Evolutionary conservation across 352 stramenopile genomes (phyloP).

Genomic region (Pythium rishiriense): DNA sequence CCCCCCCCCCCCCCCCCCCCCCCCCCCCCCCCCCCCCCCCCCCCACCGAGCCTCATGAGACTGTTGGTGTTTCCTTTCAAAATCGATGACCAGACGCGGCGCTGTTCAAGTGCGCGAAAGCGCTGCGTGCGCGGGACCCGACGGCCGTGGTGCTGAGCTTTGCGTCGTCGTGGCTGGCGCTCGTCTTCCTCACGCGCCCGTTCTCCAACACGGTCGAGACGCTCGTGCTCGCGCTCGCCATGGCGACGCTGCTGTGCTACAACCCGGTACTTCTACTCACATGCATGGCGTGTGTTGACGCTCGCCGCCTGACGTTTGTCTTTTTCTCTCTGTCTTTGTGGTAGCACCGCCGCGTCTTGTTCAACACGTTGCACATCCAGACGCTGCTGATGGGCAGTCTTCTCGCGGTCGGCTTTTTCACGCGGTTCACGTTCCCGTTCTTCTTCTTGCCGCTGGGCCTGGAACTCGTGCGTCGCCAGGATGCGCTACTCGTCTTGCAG

Average conservation of each 20-base stretch:
- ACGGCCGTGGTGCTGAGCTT: constrained; percentile 44
- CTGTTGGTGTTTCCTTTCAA: too few species aligned
- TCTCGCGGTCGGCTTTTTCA: constrained; percentile 75
- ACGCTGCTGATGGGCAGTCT: constrained; percentile 61
- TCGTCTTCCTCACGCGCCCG: constrained; percentile 68
- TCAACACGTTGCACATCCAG: constrained; percentile 41
- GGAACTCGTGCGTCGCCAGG: constrained; percentile 60
- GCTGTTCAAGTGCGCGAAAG: constrained; percentile 44
- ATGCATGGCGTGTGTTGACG: too few species aligned
- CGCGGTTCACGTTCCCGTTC: constrained; percentile 77
- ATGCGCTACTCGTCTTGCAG: constrained; percentile 32
- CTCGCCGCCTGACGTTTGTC: too few species aligned
- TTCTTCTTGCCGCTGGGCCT: constrained; percentile 81
- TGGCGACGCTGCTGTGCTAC: constrained; percentile 48
- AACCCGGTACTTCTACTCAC: constrained; percentile 51
- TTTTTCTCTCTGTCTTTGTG: too few species aligned
- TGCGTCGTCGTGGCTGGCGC: constrained; percentile 67
- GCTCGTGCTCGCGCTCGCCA: constrained; percentile 56
- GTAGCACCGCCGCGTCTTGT: constrained; percentile 47
- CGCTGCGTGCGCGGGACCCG: constrained; percentile 26
- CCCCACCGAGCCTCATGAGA: too few species aligned
- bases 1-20: too few species aligned
- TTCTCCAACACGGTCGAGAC: constrained; percentile 85
- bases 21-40: too few species aligned
- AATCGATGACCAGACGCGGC: constrained; percentile 34